phyloP scores from a whole-genome alignment of 306 rosid genomes.

The Quercus glauca region DNA sequence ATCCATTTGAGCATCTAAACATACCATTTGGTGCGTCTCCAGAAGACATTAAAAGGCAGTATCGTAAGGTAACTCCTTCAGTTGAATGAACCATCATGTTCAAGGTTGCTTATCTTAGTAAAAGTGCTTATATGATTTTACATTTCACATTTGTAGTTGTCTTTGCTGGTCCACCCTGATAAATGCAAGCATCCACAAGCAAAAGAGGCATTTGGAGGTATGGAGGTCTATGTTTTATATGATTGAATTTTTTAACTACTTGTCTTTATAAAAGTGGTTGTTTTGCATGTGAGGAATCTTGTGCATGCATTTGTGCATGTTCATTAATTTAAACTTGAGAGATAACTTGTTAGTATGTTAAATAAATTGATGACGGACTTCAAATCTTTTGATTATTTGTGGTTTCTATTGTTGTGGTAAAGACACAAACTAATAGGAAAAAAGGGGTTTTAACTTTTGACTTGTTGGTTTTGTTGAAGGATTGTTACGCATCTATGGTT shows the following conservation, averaged over 20 bases:
- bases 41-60: conserved; percentile 84
- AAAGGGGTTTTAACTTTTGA: neutral
- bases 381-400: neutral
- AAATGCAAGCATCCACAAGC: conserved; percentile 98
- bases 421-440: neutral
- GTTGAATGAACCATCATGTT: conserved; percentile 4
- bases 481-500: neutral
- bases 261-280: conserved; percentile 12
- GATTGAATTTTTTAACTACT: neutral
- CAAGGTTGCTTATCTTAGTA: neutral
- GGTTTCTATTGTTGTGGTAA: neutral
- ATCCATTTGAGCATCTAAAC: conserved; percentile 77
- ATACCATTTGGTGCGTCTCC: conserved; percentile 71
- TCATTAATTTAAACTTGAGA: neutral
- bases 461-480: neutral
- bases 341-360: neutral
- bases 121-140: too few species aligned
- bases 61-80: conserved; percentile 70
- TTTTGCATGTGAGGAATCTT: neutral
- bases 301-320: neutral
- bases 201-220: conserved; percentile 98
- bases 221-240: conserved; percentile 17
- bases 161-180: conserved; percentile 96
- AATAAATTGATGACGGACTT: neutral
- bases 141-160: conserved; percentile 49